These are phyloP conservation scores for Lentinula lateritia DNA, from an alignment of 768 basidiomycete genomes.

Conservation along the genomic window DNA sequence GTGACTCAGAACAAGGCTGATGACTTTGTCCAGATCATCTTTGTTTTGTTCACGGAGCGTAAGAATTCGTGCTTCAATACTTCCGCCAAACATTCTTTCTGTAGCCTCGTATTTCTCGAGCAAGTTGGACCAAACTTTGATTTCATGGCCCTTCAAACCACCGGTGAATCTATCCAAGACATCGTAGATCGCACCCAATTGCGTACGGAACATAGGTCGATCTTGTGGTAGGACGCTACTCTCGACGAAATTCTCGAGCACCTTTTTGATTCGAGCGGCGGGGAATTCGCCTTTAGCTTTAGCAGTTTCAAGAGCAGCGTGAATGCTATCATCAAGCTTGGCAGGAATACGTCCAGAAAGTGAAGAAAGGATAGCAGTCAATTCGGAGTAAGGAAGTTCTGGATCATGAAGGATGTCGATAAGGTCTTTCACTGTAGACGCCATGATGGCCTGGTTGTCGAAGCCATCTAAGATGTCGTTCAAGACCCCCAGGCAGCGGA, in stretches of 20 bases:
- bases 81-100: conserved; percentile 90
- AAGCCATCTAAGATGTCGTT: conserved; percentile 94
- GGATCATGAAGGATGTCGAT: conserved; percentile 75
- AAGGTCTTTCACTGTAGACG: conserved; percentile 80
- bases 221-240: conserved; percentile 80
- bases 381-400: conserved; percentile 86
- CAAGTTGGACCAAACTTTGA: conserved; percentile 67
- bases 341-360: conserved; percentile 90
- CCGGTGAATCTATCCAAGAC: conserved; percentile 74
- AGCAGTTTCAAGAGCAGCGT: conserved; percentile 70
- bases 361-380: conserved; percentile 75
- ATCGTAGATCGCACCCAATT: conserved; percentile 65
- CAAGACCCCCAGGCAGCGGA: conserved; percentile 67
- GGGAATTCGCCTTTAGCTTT: conserved; percentile 88
- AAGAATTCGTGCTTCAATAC: conserved; percentile 89
- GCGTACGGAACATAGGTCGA: conserved; percentile 68
- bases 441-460: conserved; percentile 93
- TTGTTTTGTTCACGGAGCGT: conserved; percentile 89
- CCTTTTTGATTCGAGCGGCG: conserved; percentile 76
- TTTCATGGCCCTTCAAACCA: conserved; percentile 86
- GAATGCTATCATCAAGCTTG: conserved; percentile 85
- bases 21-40: conserved; percentile 86
- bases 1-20: conserved; percentile 85
- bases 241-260: conserved; percentile 79
- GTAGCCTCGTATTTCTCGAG: conserved; percentile 78